A percentile compares a stretch with the other conserved stretches of the same genome.
These are phyloP conservation scores for Lipomyces spencermartinsiae DNA, from an alignment of 805 yeast genomes.

Conservation along the genomic window DNA sequence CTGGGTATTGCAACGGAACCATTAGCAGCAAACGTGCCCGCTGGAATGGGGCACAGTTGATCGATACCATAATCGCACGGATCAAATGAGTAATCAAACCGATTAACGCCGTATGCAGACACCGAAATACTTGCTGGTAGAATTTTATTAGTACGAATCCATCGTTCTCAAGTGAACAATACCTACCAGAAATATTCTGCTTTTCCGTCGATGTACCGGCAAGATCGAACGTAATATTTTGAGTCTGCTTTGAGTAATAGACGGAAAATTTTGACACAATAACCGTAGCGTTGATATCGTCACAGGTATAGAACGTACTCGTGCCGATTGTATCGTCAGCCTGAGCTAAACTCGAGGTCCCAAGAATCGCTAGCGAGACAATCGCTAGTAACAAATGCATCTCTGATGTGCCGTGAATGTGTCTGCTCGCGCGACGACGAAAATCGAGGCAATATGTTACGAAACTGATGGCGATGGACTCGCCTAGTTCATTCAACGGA, in stretches of 20 bases:
- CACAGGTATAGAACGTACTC: slow-evolving; percentile 27
- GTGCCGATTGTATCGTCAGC: slow-evolving; percentile 32
- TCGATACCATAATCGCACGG: slow-evolving; percentile 44
- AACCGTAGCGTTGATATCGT: slow-evolving; percentile 23
- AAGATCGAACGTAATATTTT: slow-evolving; percentile 33
- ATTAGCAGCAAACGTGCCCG: slow-evolving; percentile 39
- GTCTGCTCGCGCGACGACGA: neutral
- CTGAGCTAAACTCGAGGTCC: slow-evolving; percentile 11
- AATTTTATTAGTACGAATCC: neutral
- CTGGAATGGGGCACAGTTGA: slow-evolving; percentile 45
- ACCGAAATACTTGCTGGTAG: slow-evolving; percentile 34
- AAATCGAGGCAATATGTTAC: neutral
- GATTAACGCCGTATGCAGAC: slow-evolving; percentile 43
- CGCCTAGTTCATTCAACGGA: no score
- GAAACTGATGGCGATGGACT: no score
- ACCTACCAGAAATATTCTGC: slow-evolving; percentile 34
- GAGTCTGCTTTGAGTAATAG: slow-evolving; percentile 24
- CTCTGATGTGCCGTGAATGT: neutral
- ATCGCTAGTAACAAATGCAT: neutral
- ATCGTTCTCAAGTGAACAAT: neutral
- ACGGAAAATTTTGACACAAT: slow-evolving; percentile 24
- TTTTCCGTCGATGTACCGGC: slow-evolving; percentile 27
- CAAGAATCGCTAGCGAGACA: slow-evolving; percentile 2
- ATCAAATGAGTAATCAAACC: slow-evolving; percentile 42
- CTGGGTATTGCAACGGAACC: slow-evolving; percentile 44